Percentiles rank a stretch among this genome's conserved stretches.
Conservation (phyloP, 129 eudicot genomes). For the Solidago caesia region DNA sequence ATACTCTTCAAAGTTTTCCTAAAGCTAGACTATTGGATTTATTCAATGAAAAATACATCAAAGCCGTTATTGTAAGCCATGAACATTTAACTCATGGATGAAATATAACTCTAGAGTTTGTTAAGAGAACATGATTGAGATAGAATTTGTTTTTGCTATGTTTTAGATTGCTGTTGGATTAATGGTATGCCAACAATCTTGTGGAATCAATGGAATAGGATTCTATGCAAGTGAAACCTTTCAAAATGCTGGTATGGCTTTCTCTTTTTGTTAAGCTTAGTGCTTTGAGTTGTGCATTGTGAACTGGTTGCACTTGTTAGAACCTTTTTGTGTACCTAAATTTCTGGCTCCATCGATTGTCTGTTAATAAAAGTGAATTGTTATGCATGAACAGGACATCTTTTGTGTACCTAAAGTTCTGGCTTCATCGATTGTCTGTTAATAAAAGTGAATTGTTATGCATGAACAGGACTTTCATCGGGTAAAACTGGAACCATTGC, state of each 20-base stretch:
- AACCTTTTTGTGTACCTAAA: neutral
- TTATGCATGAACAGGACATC: constrained; percentile 42
- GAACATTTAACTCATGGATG: neutral
- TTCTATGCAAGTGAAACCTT: constrained; percentile 77
- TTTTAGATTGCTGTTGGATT: constrained; percentile 85
- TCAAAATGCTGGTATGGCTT: constrained; percentile 62
- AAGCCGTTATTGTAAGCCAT: constrained; percentile 68
- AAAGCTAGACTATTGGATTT: constrained; percentile 55
- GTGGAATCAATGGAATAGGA: constrained; percentile 86
- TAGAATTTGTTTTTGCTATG: constrained; percentile 2
- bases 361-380: neutral
- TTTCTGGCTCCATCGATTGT: neutral
- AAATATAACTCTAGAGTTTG: neutral
- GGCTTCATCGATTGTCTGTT: neutral
- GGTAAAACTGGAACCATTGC: constrained; percentile 64
- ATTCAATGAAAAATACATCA: constrained; percentile 54
- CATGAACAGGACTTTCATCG: constrained; percentile 60
- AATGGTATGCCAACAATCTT: constrained; percentile 83
- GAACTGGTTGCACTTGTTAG: neutral
- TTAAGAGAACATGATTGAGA: neutral
- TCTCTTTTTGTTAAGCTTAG: neutral
- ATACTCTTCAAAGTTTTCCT: constrained; percentile 53
- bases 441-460: neutral
- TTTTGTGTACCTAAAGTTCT: neutral
- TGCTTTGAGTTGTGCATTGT: neutral